A percentile compares a stretch with the other conserved stretches of the same genome.
Conservation (phyloP, 1,139 yeast genomes). For the Pichia sp. region DNA sequence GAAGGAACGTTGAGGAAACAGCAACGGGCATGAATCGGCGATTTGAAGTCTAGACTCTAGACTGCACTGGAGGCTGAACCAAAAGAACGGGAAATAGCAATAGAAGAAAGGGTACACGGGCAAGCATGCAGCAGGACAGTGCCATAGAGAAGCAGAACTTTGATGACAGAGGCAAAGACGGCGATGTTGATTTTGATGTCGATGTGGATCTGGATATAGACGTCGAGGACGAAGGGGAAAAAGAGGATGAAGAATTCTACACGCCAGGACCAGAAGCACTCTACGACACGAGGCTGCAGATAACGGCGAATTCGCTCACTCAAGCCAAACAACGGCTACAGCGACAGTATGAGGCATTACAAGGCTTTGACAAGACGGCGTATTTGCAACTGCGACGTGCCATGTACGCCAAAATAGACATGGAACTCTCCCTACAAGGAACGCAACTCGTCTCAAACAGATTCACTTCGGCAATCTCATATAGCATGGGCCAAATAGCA, state of each 20-base stretch:
- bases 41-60: too few species aligned
- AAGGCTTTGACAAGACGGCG: slow-evolving; percentile 21
- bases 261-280: slow-evolving; percentile 70
- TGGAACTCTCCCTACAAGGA: slow-evolving; percentile 46
- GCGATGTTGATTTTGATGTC: background rate
- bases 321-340: slow-evolving; percentile 39
- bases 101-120: too few species aligned
- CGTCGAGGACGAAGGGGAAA: background rate
- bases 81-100: too few species aligned
- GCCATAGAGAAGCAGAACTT: too few species aligned
- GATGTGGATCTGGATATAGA: background rate
- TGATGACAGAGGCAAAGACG: background rate
- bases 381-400: slow-evolving; percentile 40
- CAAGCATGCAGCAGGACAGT: too few species aligned
- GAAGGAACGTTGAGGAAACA: too few species aligned
- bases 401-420: slow-evolving; percentile 33
- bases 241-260: slow-evolving; percentile 66
- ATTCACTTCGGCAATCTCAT: slow-evolving; percentile 56
- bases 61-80: too few species aligned
- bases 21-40: too few species aligned
- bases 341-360: slow-evolving; percentile 22
- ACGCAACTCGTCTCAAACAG: slow-evolving; percentile 65
- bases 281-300: slow-evolving; percentile 41
- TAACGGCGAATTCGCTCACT: slow-evolving; percentile 46
- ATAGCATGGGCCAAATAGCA: slow-evolving; percentile 40